phyloP scores from a whole-genome alignment of 2,329 filamentous ascomycete genomes.

The Talaromyces marneffei region DNA sequence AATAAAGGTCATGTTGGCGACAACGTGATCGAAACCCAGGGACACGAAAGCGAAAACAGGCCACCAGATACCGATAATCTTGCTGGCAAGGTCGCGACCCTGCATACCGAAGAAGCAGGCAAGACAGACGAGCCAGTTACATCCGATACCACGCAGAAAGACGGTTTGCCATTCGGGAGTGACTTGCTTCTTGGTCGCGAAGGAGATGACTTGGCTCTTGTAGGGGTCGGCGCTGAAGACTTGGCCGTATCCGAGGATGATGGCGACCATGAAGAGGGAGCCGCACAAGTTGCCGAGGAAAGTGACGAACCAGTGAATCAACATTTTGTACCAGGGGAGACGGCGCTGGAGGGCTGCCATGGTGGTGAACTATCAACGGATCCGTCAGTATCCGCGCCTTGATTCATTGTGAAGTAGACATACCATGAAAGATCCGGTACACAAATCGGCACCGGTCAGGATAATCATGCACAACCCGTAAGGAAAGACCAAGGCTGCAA shows the following conservation, averaged over 20 bases:
- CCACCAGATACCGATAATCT: conserved; percentile 23
- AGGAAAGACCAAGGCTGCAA: conserved; percentile 45
- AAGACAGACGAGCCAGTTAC: conserved; percentile 22
- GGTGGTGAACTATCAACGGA: conserved; percentile 34
- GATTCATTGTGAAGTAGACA: background rate
- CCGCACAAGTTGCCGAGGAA: conserved; percentile 13
- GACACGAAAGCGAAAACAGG: conserved; percentile 22
- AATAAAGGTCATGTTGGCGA: conserved; percentile 23
- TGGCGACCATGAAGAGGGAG: conserved; percentile 13
- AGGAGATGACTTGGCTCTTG: conserved; percentile 10
- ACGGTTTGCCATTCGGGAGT: conserved; percentile 18
- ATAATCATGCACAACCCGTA: conserved; percentile 47
- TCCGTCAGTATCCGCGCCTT: background rate
- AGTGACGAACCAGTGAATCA: conserved; percentile 43
- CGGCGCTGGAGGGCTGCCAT: conserved; percentile 42
- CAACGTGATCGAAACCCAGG: conserved; percentile 21
- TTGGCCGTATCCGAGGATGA: conserved; percentile 13
- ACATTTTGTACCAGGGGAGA: conserved; percentile 36
- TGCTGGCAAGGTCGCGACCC: conserved; percentile 19
- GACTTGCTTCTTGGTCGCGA: conserved; percentile 15
- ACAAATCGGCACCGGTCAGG: conserved; percentile 46
- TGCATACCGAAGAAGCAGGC: conserved; percentile 20
- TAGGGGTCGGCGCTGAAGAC: conserved; percentile 10
- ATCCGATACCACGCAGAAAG: conserved; percentile 23
- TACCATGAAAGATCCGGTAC: conserved; percentile 45